A percentile compares a stretch with the other conserved stretches of the same genome.
Evolutionary conservation across 2,329 filamentous ascomycete genomes (phyloP).

Genomic region (Pestalotiopsis sp.): DNA sequence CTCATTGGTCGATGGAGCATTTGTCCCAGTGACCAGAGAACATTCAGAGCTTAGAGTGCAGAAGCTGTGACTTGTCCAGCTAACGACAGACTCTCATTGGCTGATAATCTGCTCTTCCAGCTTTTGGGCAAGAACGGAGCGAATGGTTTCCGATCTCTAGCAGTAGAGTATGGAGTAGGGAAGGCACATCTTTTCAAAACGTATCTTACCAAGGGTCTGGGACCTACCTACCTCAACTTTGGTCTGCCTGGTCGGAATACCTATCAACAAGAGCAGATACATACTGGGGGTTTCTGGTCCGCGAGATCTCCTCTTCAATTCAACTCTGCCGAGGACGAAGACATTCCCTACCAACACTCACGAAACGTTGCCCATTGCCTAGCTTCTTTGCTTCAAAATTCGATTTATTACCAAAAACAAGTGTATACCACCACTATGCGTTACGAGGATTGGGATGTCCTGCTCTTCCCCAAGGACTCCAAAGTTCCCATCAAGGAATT

Average conservation of each 20-base stretch:
- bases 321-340: not conserved
- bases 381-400: not conserved
- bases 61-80: no score
- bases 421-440: slow-evolving; percentile 61
- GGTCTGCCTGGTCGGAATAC: not conserved
- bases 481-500: slow-evolving; percentile 81
- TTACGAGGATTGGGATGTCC: slow-evolving; percentile 84
- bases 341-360: not conserved
- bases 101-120: no score
- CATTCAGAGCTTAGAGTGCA: no score
- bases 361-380: not conserved
- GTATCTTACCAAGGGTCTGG: not conserved
- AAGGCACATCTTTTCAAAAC: not conserved
- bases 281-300: not conserved
- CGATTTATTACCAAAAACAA: slow-evolving; percentile 13
- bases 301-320: not conserved
- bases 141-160: no score
- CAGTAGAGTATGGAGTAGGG: no score
- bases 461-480: slow-evolving; percentile 72
- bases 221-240: not conserved
- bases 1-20: no score
- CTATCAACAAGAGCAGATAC: not conserved
- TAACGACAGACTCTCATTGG: no score
- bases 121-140: no score
- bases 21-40: no score